Conservation (phyloP, 2,329 filamentous ascomycete genomes). For the Meredithiella fracta region DNA sequence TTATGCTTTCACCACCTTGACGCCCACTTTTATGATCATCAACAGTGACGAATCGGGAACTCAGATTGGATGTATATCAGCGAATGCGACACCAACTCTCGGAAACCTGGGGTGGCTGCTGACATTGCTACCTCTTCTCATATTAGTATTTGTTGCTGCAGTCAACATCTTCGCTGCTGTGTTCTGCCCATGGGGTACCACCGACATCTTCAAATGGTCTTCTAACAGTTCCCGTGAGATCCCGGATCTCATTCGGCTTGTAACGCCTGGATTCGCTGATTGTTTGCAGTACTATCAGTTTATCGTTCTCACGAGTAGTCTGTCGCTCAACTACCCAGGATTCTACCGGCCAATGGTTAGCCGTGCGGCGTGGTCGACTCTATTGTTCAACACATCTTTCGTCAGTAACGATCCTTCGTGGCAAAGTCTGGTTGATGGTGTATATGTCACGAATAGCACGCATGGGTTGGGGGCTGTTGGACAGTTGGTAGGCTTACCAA, state of each 20-base stretch:
- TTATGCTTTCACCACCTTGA: slow-evolving; percentile 74
- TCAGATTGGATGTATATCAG: slow-evolving; percentile 61
- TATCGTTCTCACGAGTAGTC: slow-evolving; percentile 66
- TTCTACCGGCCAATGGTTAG: slow-evolving; percentile 87
- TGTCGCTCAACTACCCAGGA: slow-evolving; percentile 79
- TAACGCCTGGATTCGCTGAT: slow-evolving; percentile 91
- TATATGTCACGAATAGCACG: slow-evolving; percentile 65
- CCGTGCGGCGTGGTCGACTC: slow-evolving; percentile 69
- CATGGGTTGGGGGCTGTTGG: slow-evolving; percentile 68
- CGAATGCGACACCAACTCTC: slow-evolving; percentile 71
- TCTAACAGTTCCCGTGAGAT: slow-evolving; percentile 93
- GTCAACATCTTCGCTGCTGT: slow-evolving; percentile 74
- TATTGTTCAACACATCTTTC: slow-evolving; percentile 89
- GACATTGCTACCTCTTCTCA: slow-evolving; percentile 58
- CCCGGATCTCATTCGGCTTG: slow-evolving; percentile 64
- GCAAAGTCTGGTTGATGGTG: slow-evolving; percentile 58
- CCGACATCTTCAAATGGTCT: slow-evolving; percentile 87
- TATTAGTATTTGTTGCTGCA: slow-evolving; percentile 63
- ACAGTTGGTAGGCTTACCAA: slow-evolving; percentile 66
- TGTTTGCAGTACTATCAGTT: slow-evolving; percentile 97
- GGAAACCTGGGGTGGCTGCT: slow-evolving; percentile 54
- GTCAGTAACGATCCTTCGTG: slow-evolving; percentile 51
- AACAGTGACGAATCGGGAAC: slow-evolving; percentile 46
- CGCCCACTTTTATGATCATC: slow-evolving; percentile 54
- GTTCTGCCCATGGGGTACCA: slow-evolving; percentile 85